A percentile compares a stretch with the other conserved stretches of the same genome.
Conservation (phyloP, 2,329 filamentous ascomycete species). For the Clonostachys rhizophaga region DNA sequence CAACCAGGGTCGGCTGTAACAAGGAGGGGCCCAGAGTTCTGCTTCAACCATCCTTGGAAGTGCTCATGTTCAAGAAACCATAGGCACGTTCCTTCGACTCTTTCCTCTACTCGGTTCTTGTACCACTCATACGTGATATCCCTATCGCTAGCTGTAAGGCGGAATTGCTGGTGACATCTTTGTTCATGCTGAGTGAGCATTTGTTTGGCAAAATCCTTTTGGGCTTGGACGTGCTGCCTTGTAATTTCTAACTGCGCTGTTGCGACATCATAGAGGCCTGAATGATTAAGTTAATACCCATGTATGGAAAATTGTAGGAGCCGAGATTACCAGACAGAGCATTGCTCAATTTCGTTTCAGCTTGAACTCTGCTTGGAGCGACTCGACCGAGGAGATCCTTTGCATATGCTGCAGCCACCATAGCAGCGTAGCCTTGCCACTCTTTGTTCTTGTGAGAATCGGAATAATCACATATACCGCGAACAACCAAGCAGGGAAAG, state of each 20-base stretch:
- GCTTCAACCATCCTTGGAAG: slow-evolving; percentile 18
- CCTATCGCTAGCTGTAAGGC: slow-evolving; percentile 2
- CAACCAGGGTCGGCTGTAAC: slow-evolving; percentile 31
- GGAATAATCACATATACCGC: slow-evolving; percentile 24
- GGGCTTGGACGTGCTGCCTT: slow-evolving; percentile 1
- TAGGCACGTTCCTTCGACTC: slow-evolving; percentile 8
- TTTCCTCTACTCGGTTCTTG: background rate
- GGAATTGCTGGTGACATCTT: slow-evolving; percentile 8
- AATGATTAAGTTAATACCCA: too few relatives aligned
- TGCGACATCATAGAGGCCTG: background rate
- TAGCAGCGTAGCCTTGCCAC: slow-evolving; percentile 18
- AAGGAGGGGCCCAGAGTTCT: slow-evolving; percentile 18
- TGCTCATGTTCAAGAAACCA: slow-evolving; percentile 22
- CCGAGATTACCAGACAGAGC: background rate
- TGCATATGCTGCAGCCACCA: slow-evolving; percentile 14
- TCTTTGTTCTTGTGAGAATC: slow-evolving; percentile 19
- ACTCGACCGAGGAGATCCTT: slow-evolving; percentile 8
- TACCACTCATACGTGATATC: slow-evolving; percentile 18
- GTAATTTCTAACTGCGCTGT: background rate
- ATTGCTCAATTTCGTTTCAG: background rate
- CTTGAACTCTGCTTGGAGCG: background rate
- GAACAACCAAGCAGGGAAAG: slow-evolving; percentile 18
- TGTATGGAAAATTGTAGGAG: too few relatives aligned
- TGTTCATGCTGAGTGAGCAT: slow-evolving; percentile 2
- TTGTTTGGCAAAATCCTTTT: slow-evolving; percentile 1